A percentile compares a stretch with the other conserved stretches of the same genome.
These are phyloP conservation scores for Xylaria sp. DNA, from an alignment of 2,329 filamentous ascomycete genomes.

Conservation along the genomic window DNA sequence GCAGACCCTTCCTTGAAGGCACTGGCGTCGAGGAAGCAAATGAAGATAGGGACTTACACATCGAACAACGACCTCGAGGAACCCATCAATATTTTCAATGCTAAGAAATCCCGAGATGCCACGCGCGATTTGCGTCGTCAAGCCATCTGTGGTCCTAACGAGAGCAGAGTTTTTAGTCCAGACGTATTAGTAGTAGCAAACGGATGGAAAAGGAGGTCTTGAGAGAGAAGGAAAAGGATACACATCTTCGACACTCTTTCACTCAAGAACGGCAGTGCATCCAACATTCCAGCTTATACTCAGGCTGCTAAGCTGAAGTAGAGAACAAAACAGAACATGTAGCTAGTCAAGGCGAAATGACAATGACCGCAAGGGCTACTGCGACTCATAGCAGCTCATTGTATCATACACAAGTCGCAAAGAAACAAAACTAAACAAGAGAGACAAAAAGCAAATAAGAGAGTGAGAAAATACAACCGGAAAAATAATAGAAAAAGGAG, in stretches of 20 bases:
- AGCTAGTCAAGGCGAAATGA: no score
- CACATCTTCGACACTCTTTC: no score
- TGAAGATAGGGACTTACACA: conserved; percentile 55
- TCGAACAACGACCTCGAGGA: conserved; percentile 62
- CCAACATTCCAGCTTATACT: no score
- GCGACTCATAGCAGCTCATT: no score
- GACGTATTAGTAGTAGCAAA: background rate
- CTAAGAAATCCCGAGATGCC: conserved; percentile 58
- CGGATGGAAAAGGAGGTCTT: background rate
- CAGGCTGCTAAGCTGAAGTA: no score
- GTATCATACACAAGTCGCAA: no score
- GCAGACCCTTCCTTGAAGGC: background rate
- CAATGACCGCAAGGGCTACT: no score
- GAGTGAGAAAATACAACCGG: background rate
- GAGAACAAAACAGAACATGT: no score
- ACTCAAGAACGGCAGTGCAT: no score
- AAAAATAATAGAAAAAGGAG: no score
- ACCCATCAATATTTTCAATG: conserved; percentile 54
- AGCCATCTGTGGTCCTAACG: conserved; percentile 65
- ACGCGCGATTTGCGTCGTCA: conserved; percentile 62
- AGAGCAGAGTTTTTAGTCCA: conserved; percentile 9
- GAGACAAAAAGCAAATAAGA: no score
- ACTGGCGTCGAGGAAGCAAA: conserved; percentile 7
- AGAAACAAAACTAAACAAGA: background rate
- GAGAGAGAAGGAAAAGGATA: background rate